phyloP scores from a whole-genome alignment of 73 alveolate species.

The Paramecium primaurelia region DNA sequence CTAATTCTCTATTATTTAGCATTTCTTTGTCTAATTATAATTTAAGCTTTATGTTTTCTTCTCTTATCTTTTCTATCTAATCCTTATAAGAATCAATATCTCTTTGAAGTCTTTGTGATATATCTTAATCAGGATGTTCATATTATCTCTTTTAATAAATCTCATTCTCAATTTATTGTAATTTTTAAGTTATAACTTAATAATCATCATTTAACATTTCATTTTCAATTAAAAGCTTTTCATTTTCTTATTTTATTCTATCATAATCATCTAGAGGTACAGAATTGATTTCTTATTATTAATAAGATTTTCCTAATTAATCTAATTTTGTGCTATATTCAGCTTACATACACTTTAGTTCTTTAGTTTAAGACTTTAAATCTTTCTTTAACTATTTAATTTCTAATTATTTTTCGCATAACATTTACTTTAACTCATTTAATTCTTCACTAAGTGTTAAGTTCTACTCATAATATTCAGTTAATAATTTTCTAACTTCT shows the following conservation, averaged over 20 bases:
- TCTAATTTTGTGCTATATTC: background rate
- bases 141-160: background rate
- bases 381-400: background rate
- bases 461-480: conserved; percentile 17
- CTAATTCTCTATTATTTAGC: background rate
- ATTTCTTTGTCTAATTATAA: background rate
- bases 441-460: background rate
- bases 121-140: background rate
- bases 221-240: background rate
- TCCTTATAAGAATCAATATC: background rate
- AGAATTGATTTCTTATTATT: background rate
- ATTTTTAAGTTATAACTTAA: background rate
- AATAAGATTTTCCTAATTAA: background rate
- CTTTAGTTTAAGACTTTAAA: background rate
- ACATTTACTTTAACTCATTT: background rate
- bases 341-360: background rate
- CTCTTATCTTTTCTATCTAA: background rate
- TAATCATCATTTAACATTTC: conserved; percentile 6
- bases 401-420: background rate
- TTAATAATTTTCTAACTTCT: conserved; percentile 12
- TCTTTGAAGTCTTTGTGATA: background rate
- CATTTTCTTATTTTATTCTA: background rate
- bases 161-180: background rate
- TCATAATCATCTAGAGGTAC: conserved; percentile 9
- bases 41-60: background rate